A percentile compares a stretch with the other conserved stretches of the same genome.
These are phyloP conservation scores for Pisolithus marmoratus DNA, from an alignment of 768 basidiomycete genomes.

Conservation along the genomic window DNA sequence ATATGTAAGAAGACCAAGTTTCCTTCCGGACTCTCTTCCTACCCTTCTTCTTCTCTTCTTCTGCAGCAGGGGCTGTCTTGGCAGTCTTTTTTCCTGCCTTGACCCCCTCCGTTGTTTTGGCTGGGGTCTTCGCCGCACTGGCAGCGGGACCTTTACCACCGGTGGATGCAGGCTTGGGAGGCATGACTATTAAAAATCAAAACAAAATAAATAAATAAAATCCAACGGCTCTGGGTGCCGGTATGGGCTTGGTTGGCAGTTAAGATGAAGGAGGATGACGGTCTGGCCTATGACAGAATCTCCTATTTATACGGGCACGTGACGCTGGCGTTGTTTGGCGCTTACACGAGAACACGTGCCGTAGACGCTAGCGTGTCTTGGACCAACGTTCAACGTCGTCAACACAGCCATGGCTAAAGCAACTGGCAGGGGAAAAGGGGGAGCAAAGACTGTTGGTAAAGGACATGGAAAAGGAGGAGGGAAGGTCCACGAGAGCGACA, in stretches of 20 bases:
- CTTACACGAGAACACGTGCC: conserved; percentile 13
- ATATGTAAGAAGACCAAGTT: conserved; percentile 91
- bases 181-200: conserved; percentile 29
- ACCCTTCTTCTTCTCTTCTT: conserved; percentile 82
- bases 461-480: conserved; percentile 51
- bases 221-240: too few species aligned
- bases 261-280: conserved; percentile 2
- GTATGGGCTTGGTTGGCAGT: conserved; percentile 10
- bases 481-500: conserved; percentile 36
- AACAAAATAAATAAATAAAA: neutral
- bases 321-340: conserved; percentile 18
- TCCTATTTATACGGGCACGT: conserved; percentile 34
- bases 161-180: conserved; percentile 64
- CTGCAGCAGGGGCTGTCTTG: conserved; percentile 42
- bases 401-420: conserved; percentile 23
- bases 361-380: too few species aligned
- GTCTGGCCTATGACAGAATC: conserved; percentile 2
- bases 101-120: conserved; percentile 44
- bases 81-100: conserved; percentile 82
- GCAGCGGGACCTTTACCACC: conserved; percentile 69
- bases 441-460: conserved; percentile 31
- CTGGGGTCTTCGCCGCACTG: conserved; percentile 56
- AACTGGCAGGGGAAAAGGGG: conserved; percentile 8
- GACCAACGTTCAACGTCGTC: conserved; percentile 14
- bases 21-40: conserved; percentile 82